These are phyloP conservation scores for Melampsora americana DNA, from an alignment of 1,284 basidiomycete genomes.

Conservation along the genomic window DNA sequence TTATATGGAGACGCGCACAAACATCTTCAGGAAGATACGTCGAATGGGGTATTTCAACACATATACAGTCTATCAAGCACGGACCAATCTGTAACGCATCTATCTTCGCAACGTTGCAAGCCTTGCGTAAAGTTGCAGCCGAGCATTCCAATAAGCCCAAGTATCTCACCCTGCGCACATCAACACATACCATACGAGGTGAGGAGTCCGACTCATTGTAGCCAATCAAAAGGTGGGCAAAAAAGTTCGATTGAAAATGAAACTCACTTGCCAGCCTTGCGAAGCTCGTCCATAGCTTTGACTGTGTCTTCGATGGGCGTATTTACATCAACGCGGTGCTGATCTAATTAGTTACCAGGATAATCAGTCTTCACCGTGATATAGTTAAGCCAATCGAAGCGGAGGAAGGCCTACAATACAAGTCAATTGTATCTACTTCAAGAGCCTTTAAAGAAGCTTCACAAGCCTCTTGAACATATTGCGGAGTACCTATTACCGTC, in stretches of 20 bases:
- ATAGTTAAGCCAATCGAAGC: no score
- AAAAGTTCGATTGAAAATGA: no score
- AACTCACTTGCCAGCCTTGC: constrained; percentile 59
- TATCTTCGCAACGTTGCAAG: not conserved
- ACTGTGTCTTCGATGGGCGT: constrained; percentile 58
- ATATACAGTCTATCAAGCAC: no score
- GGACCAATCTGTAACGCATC: not conserved
- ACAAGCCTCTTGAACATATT: not conserved
- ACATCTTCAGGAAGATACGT: no score
- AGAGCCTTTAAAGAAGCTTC: not conserved
- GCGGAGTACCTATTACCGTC: not conserved
- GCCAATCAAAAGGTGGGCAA: no score
- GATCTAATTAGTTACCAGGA: constrained; percentile 8
- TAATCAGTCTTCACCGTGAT: no score
- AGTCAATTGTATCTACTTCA: not conserved
- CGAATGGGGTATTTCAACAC: no score
- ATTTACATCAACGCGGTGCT: constrained; percentile 53
- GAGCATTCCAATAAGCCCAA: not conserved
- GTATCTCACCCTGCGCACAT: not conserved
- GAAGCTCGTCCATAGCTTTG: constrained; percentile 55
- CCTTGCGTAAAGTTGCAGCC: not conserved
- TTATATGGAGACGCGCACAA: no score
- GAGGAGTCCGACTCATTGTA: no score
- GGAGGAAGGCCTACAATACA: not conserved
- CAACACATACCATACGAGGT: no score